Base-by-base conservation (phyloP, 2,329 filamentous ascomycete genomes). In the Neofusicoccum sp. region DNA sequence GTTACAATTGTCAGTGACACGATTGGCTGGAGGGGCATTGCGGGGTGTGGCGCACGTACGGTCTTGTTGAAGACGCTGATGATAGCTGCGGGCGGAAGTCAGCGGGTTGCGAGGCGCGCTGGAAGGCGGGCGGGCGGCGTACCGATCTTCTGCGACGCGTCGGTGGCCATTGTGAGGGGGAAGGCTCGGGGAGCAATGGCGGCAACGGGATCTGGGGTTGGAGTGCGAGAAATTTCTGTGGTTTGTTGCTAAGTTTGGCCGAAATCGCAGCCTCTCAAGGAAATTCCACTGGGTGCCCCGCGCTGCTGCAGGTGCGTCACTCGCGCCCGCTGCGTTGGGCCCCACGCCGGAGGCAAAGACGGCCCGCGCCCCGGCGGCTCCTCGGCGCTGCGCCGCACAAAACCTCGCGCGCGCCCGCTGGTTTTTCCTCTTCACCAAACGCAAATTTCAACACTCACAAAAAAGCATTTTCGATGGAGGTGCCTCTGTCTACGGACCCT, bases 31-130 rank as follows among this genome's bases (percentile, higher is more conserved):
- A 37, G 34, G 31, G 8, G 36, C 31, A 45, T 22, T 44, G 49
- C 62, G 54, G 47, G 52, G 52, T 48, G 52, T 39, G 54, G 64
- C 93, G 62, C 52, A 56, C 61, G 49, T 52, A 63, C 61, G 44
- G 92, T 97, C 88, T 97, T 97, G 84, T 97, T 91, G 77, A 93
- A 97, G 83, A 97, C 93, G 70, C 93, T 97, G 76, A 97, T 84
- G 76, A 97, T 97, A 70, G 93, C 93, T 76, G 64, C 29, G 49
- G 39, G 37, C 31, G 41, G 60, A 41, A 16, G 64, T 47, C 41
- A 63, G 48, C 48, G 41, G 34, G 52, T 58, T 59, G 52, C 44
- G 31, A 56, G n/a, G 37, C 62, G 56, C 48, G 47, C 36, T 12
- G 39, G 29, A 49, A 22, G 16, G 45, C 56, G 34, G 49, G 29